Conservation (phyloP, 164 flowering plant species). For the Aristolochia californica region DNA sequence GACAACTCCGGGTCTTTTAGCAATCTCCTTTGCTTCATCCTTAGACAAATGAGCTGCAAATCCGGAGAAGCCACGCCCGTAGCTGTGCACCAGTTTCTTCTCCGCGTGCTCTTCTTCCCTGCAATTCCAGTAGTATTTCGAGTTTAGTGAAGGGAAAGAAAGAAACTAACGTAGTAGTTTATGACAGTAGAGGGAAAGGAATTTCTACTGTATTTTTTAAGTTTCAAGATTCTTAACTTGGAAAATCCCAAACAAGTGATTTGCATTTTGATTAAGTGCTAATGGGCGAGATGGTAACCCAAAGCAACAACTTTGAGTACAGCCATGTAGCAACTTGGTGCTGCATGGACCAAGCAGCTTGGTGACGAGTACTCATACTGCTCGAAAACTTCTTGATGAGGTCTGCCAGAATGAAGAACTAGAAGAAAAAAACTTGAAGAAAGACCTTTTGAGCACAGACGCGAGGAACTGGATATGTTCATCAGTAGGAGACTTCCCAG, state of each 20-base stretch:
- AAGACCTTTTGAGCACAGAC: slow-evolving; percentile 24
- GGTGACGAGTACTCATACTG: neutral
- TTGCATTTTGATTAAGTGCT: too few relatives aligned
- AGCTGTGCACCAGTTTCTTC: slow-evolving; percentile 27
- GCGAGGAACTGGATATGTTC: slow-evolving; percentile 26
- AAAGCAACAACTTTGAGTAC: too few relatives aligned
- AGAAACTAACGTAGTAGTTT: neutral
- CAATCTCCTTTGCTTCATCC: slow-evolving; percentile 28
- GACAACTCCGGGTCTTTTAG: slow-evolving; percentile 30
- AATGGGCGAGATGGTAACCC: neutral
- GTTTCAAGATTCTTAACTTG: too few relatives aligned
- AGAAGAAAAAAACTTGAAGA: neutral
- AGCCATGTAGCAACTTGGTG: too few relatives aligned
- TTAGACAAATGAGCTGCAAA: slow-evolving; percentile 43
- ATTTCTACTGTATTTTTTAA: neutral
- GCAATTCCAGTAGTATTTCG: neutral
- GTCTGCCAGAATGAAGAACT: neutral
- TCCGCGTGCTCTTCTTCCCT: slow-evolving; percentile 9
- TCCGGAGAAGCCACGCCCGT: slow-evolving; percentile 46
- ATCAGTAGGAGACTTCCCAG: slow-evolving; percentile 1
- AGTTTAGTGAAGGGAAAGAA: neutral
- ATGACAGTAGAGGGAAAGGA: neutral
- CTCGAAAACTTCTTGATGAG: neutral
- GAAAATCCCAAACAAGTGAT: too few relatives aligned
- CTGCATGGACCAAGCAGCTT: neutral